These are phyloP conservation scores for Umbelopsis isabellina DNA, from an alignment of 192 early-diverging fungal species.

Conservation along the genomic window DNA sequence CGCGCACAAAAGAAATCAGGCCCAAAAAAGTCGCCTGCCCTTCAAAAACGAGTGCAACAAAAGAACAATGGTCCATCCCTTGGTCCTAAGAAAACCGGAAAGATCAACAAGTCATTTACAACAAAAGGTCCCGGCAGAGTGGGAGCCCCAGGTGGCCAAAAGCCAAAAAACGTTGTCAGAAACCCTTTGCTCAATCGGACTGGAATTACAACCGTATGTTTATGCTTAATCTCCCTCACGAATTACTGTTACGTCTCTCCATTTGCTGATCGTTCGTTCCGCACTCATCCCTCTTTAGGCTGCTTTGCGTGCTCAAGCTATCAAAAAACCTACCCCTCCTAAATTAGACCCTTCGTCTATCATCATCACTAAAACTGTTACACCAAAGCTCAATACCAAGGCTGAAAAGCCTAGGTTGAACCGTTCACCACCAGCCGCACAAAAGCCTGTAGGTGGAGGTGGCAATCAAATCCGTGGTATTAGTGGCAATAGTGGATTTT, in stretches of 20 bases:
- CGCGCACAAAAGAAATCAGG: not conserved
- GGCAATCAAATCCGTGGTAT: not conserved
- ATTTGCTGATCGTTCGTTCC: not conserved
- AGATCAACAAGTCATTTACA: not conserved
- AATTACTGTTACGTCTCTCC: not conserved
- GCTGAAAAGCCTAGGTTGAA: too few relatives aligned
- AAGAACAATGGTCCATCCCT: not conserved
- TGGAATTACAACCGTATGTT: not conserved
- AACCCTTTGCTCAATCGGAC: too few relatives aligned
- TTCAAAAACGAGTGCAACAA: not conserved
- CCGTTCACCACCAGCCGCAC: not conserved
- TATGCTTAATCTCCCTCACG: too few relatives aligned
- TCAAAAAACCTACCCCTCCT: not conserved
- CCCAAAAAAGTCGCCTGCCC: not conserved
- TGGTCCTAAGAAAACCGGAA: not conserved
- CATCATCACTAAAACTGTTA: slow-evolving; percentile 23
- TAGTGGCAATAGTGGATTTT: slow-evolving; percentile 25
- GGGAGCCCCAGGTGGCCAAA: not conserved
- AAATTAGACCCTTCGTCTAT: slow-evolving; percentile 27
- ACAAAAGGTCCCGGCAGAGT: not conserved
- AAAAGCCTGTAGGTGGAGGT: not conserved
- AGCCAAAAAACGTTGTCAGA: too few relatives aligned
- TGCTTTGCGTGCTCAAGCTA: not conserved
- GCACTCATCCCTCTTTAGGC: not conserved
- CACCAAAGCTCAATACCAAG: not conserved